Conservation (phyloP, 768 basidiomycete species). For the Leccinum barrowsii region DNA sequence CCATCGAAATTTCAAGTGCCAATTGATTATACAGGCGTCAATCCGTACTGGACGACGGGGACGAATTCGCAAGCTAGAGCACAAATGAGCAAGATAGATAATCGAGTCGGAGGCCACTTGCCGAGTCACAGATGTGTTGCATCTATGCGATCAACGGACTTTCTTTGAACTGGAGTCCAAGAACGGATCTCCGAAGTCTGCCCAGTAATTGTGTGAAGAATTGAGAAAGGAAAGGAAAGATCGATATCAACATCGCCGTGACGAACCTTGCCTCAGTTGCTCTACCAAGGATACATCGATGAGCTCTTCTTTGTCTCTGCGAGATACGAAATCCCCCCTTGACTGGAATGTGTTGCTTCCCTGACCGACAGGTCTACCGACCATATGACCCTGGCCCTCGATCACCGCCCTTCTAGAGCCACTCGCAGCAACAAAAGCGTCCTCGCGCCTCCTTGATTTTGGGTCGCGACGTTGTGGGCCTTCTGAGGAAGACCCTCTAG, state of each 20-base stretch:
- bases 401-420: constrained; percentile 22
- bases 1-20: background rate
- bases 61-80: background rate
- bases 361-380: constrained; percentile 6
- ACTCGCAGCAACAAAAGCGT: constrained; percentile 26
- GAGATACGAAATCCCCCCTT: constrained; percentile 37
- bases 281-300: constrained; percentile 50
- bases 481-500: constrained; percentile 42
- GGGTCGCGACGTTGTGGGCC: constrained; percentile 45
- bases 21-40: background rate
- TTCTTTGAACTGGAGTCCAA: constrained; percentile 34
- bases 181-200: constrained; percentile 59
- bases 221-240: constrained; percentile 3
- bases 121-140: background rate
- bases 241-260: background rate
- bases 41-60: background rate
- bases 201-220: background rate
- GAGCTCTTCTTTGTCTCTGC: constrained; percentile 55
- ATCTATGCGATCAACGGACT: constrained; percentile 15
- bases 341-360: constrained; percentile 23
- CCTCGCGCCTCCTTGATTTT: constrained; percentile 49
- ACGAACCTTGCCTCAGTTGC: constrained; percentile 51
- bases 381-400: constrained; percentile 22
- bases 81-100: constrained; percentile 3
- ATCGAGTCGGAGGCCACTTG: background rate